Base-by-base conservation (phyloP, 371 early-diverging fungal genomes). In the Coemansia sp. region DNA sequence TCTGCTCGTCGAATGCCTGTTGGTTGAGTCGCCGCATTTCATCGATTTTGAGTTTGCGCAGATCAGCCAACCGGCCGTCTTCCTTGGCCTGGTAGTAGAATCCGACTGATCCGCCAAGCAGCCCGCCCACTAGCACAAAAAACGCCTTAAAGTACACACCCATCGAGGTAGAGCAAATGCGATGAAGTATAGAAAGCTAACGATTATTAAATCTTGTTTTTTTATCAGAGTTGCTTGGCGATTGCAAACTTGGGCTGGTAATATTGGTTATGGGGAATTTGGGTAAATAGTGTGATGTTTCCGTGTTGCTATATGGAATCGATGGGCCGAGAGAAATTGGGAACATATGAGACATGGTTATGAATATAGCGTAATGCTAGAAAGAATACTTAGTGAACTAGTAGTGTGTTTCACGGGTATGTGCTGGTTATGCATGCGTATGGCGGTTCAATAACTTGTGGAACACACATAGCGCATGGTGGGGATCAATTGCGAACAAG, bases 61-160 rank as follows among this genome's bases (percentile, higher is more conserved):
- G 58, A 2, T 70, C 75, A 19, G 60, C 48, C 19, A 74, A 59
- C 52, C 66, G 66, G 32, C 13, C 44, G n/a, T 74, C 75, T 36
- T 74, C 70, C 32, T 69, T 70, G 56, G 66, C 63, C 23, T 74
- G 75, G 32, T 55, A 74, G 41, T 74, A 74, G 39, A 74, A 70
- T 8, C 74, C 74, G 12, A 60, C 67, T 13, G 74, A 74, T 29
- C 74, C 74, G 11, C 74, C 74, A 6, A 74, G 57, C 40, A 74
- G 59, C 0, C 74, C 74, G 26, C 74, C 74, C n/a, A 74, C 13
- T 11, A 70, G 17, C 3, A 74, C 69, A 7, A 74, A 51, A 21
- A 74, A 54, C 26, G 74, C 74, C 67, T 60, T 66, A 11, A 61
- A n/a, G 24, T 74, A 74, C 23, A 70, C 66, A 23, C 74, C 74